Evolutionary conservation across 345 rosid species (phyloP), one percentile per base, ranked within the genome.

Genomic region (Gossypium bickii): DNA sequence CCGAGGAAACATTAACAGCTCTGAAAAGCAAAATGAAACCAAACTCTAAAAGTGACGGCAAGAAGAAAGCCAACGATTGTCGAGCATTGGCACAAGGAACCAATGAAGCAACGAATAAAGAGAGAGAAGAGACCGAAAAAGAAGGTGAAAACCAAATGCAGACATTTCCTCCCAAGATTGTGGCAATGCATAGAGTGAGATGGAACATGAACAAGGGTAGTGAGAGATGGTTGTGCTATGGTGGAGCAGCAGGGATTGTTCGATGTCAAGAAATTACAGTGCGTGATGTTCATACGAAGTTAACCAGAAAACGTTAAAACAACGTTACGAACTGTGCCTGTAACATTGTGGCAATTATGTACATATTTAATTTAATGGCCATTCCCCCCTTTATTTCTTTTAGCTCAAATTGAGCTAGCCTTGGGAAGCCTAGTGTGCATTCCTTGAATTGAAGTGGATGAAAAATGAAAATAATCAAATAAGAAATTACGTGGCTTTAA

Each of bases 131-230:
- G 48, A 70, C 13, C 7, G 76, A 29, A 24, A 66, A 67, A 3
- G 77, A 67, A 51, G 64, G 15, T 12, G 79, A 25, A 27, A 67
- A 61, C 1, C 76, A 66, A 62, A 29, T 61, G 2, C 81, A 85
- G 49, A 68, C 62, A 12, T 79, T 91, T 38, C 96, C 97, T 2
- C 77, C 90, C 4, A 92, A 89, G 80, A 71, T 85, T 34, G 85
- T 90, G 43, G 90, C 92, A 0, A 83, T 93, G 83, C 92, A 93
- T 76, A 79, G 85, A 44, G 89, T 88, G 72, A 84, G 93, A 82
- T 89, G 98, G 99, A 96, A 90, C 43, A 80, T 88, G 91, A 96
- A 96, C 84, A 81, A 83, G 71, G 98, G 94, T 27, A 85, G 97
- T 44, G 97, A 90, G 86, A 89, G 93, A 79, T 96, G 97, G 97